Evolutionary conservation across 2,329 filamentous ascomycete species (phyloP).

Genomic region (Ophiostoma novo-ulmi): DNA sequence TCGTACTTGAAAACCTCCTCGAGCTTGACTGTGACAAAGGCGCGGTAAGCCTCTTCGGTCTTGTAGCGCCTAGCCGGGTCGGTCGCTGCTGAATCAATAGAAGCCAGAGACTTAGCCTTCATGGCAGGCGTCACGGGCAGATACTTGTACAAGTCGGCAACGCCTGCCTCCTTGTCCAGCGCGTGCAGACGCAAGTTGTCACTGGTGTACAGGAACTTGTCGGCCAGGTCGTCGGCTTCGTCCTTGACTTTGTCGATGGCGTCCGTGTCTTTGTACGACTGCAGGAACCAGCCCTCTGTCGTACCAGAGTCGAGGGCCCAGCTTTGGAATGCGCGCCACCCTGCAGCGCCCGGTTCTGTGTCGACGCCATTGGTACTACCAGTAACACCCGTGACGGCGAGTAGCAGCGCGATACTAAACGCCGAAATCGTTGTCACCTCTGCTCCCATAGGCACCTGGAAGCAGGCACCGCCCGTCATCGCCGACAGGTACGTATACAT

Average conservation of each 20-base stretch:
- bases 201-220: not conserved
- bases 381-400: slow-evolving; percentile 42
- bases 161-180: not conserved
- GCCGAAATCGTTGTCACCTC: slow-evolving; percentile 36
- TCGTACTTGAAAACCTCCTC: slow-evolving; percentile 42
- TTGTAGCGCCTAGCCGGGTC: slow-evolving; percentile 41
- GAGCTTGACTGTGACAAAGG: slow-evolving; percentile 38
- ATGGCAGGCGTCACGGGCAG: slow-evolving; percentile 26
- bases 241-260: not conserved
- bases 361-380: no score
- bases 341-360: not conserved
- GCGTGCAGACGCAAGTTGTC: not conserved
- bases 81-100: slow-evolving; percentile 29
- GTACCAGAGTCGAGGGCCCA: not conserved
- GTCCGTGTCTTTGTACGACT: not conserved
- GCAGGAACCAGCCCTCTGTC: not conserved
- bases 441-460: slow-evolving; percentile 31
- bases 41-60: slow-evolving; percentile 37
- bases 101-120: slow-evolving; percentile 26
- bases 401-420: slow-evolving; percentile 39
- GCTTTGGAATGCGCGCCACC: not conserved
- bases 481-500: slow-evolving; percentile 38
- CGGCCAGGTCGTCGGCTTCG: not conserved
- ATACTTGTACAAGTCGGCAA: not conserved
- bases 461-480: slow-evolving; percentile 40